Conservation (phyloP, 2,329 filamentous ascomycete genomes). For the Monosporascus sp. region DNA sequence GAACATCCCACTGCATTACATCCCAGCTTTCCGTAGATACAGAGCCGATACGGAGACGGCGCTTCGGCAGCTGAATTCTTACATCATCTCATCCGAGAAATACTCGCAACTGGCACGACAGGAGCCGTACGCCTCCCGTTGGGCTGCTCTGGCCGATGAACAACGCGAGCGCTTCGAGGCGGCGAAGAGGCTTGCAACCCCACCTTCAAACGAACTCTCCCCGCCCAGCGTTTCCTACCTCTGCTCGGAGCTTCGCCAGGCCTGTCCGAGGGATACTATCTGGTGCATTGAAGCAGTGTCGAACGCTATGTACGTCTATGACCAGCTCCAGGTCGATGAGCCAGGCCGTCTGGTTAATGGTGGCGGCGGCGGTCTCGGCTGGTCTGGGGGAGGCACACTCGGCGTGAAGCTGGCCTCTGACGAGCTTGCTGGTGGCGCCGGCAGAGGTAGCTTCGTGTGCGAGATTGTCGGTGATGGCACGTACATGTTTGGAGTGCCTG, state of each 20-base stretch:
- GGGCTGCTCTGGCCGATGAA: constrained; percentile 52
- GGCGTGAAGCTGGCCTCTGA: constrained; percentile 45
- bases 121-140: constrained; percentile 52
- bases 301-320: constrained; percentile 58
- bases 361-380: constrained; percentile 47
- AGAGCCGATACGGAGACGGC: constrained; percentile 62
- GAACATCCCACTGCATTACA: constrained; percentile 69
- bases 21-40: constrained; percentile 60
- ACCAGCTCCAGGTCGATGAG: constrained; percentile 59
- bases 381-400: constrained; percentile 46
- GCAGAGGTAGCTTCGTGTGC: constrained; percentile 44
- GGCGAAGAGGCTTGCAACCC: too few relatives aligned
- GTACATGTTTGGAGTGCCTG: constrained; percentile 49
- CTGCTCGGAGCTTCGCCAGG: constrained; percentile 28
- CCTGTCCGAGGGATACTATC: constrained; percentile 51
- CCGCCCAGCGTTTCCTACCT: constrained; percentile 51
- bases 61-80: too few relatives aligned
- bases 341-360: constrained; percentile 49
- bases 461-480: constrained; percentile 55
- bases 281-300: constrained; percentile 73
- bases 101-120: constrained; percentile 56
- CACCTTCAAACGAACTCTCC: constrained; percentile 57
- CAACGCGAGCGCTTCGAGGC: constrained; percentile 52
- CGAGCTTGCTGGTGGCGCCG: constrained; percentile 30
- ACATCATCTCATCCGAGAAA: too few relatives aligned